Evolutionary conservation across 768 basidiomycete species (phyloP).

Genomic region (Mrakia frigida): DNA sequence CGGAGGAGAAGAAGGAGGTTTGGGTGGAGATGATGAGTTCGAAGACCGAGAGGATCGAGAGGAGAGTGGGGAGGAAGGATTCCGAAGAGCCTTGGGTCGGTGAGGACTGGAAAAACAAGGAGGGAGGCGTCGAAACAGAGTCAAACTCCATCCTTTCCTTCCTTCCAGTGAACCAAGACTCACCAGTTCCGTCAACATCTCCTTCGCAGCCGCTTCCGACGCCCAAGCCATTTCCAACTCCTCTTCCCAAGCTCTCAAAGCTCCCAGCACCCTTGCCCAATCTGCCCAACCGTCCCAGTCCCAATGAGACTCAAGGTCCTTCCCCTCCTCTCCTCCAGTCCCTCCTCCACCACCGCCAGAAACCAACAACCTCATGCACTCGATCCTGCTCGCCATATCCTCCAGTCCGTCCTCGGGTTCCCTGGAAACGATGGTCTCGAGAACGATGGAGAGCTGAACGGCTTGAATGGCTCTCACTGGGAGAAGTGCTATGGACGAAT

Average conservation of each 20-base stretch:
- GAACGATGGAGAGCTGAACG: constrained; percentile 8
- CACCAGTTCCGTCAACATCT: constrained; percentile 10
- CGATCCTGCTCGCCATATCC: background rate
- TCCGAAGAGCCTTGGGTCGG: background rate
- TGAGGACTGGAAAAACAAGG: background rate
- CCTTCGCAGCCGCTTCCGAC: background rate
- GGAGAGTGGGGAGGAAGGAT: constrained; percentile 8
- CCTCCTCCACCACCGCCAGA: background rate
- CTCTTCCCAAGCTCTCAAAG: constrained; percentile 15
- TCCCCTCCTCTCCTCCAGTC: background rate
- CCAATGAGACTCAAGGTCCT: background rate
- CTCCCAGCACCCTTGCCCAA: constrained; percentile 17
- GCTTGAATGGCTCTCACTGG: background rate
- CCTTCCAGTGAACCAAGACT: background rate
- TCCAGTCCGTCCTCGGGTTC: constrained; percentile 1
- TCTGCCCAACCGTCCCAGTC: constrained; percentile 24
- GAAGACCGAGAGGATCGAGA: constrained; percentile 36
- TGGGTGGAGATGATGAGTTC: constrained; percentile 37
- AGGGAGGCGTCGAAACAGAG: background rate
- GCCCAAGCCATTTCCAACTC: constrained; percentile 15
- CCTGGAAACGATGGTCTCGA: constrained; percentile 1
- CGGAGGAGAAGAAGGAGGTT: constrained; percentile 38
- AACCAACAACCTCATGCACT: constrained; percentile 13
- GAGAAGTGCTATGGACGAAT: background rate
- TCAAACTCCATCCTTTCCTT: background rate